Evolutionary conservation across 2,329 filamentous ascomycete genomes (phyloP), one percentile per base, ranked within the genome.

Genomic region (Hypoxylon sp.): DNA sequence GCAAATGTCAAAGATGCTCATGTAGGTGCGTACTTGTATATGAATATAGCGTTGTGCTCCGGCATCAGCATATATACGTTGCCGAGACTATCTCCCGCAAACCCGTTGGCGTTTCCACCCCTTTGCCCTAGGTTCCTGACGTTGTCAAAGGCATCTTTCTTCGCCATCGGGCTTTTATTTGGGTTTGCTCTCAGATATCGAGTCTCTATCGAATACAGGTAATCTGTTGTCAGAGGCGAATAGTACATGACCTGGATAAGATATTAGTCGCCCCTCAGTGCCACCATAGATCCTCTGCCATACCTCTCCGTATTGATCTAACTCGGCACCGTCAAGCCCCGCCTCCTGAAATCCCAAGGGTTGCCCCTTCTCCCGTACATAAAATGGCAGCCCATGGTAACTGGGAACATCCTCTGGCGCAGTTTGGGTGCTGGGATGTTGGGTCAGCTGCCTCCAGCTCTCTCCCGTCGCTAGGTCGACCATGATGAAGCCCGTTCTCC

Each of bases 21-120:
- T 7, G n/a, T 22, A 18, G 8, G n/a, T 4, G 52, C 68, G 24
- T 61, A 72, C 70, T 82, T 80, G 65, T 78, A 83, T 52, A 79
- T 80, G 70, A 79, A 82, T 12, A 83, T 77, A 0, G 79, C 80
- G 61, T 83, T 83, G 16, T 80, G 75, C 64, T 78, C 76, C 0
- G 80, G 81, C 78, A 83, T 83, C 24, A 80, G 73, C 76, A 82
- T 80, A 61, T 82, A 83, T 11, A 83, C 75, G 7, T 79, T 74
- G 0, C 81, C 80, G 16, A 80, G 77, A 24, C 70, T 77, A 57
- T 83, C 80, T 9, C 78, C 78, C 14, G 80, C 75, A 66, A 82
- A 83, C 1, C 80, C 80, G 60, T 83, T 82, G 4, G 78, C 80
- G 30, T 82, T 78, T 0, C 80, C 80, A 3, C 81, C 81, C 1